Conservation (phyloP, 768 basidiomycete species). For the Boletus pseudo-olivaceus region DNA sequence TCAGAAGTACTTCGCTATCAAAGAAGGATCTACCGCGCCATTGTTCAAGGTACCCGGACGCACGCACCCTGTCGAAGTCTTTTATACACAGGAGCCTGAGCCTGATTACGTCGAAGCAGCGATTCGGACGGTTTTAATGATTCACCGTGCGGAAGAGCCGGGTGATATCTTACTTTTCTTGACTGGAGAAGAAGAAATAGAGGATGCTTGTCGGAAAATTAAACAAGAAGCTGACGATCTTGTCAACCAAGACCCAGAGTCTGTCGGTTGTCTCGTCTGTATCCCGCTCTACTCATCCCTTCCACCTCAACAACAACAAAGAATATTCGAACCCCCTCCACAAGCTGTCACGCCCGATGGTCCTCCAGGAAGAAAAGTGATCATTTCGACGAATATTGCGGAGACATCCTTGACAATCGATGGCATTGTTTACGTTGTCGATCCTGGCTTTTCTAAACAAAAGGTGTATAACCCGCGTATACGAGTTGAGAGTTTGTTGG, state of each 20-base stretch:
- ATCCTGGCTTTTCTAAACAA: slow-evolving; percentile 96
- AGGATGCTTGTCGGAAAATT: slow-evolving; percentile 93
- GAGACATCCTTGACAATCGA: slow-evolving; percentile 98
- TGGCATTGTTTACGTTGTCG: slow-evolving; percentile 99
- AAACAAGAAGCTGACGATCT: slow-evolving; percentile 88
- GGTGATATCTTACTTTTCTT: slow-evolving; percentile 94
- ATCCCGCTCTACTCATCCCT: slow-evolving; percentile 95
- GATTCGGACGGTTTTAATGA: slow-evolving; percentile 94
- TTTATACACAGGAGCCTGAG: slow-evolving; percentile 90
- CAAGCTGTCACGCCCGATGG: slow-evolving; percentile 55
- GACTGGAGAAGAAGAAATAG: slow-evolving; percentile 98
- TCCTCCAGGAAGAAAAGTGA: slow-evolving; percentile 88
- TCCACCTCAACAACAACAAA: slow-evolving; percentile 91
- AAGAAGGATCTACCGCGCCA: slow-evolving; percentile 48
- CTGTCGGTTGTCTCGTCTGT: slow-evolving; percentile 84
- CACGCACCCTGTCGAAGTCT: slow-evolving; percentile 94
- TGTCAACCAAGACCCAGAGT: slow-evolving; percentile 59
- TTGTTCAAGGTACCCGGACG: slow-evolving; percentile 90
- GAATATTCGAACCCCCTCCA: slow-evolving; percentile 92
- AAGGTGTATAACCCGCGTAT: slow-evolving; percentile 98
- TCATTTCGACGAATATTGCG: slow-evolving; percentile 95
- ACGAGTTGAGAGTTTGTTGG: slow-evolving; percentile 89
- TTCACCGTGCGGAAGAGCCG: slow-evolving; percentile 90
- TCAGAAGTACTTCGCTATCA: slow-evolving; percentile 83
- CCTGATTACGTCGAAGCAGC: slow-evolving; percentile 97